These are phyloP conservation scores for Citrullus mucosospermus DNA, from an alignment of 306 rosid species.

Conservation along the genomic window DNA sequence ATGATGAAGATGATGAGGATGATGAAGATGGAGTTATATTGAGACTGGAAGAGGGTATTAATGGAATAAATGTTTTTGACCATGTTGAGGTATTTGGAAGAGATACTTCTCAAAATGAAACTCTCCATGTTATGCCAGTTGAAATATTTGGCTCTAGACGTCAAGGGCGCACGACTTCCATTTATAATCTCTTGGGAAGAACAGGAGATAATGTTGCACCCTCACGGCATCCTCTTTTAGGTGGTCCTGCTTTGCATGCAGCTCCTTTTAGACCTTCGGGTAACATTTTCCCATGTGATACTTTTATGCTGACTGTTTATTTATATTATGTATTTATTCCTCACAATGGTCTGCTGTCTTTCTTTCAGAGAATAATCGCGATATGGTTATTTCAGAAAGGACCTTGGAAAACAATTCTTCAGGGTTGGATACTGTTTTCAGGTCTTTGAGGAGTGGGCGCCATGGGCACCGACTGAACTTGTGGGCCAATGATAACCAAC, in stretches of 20 bases:
- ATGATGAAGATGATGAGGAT: constrained; percentile 93
- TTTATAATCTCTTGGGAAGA: constrained; percentile 89
- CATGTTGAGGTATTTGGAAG: constrained; percentile 94
- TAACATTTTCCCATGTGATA: constrained; percentile 6
- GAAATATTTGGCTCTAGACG: constrained; percentile 97
- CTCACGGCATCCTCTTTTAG: constrained; percentile 79
- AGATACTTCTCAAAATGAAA: constrained; percentile 76
- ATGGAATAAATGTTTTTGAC: constrained; percentile 90
- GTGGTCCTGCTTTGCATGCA: constrained; percentile 55
- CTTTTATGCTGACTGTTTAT: not conserved
- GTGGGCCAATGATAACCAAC: constrained; percentile 76
- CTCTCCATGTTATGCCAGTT: constrained; percentile 91
- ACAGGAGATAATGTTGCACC: constrained; percentile 70
- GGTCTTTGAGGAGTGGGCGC: constrained; percentile 88
- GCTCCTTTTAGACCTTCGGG: constrained; percentile 53
- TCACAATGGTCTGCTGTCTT: not conserved
- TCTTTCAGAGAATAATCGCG: constrained; percentile 33
- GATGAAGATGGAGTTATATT: constrained; percentile 88
- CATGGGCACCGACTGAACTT: constrained; percentile 81
- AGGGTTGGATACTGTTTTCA: constrained; percentile 72
- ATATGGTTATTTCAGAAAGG: constrained; percentile 34
- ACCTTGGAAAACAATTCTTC: constrained; percentile 45
- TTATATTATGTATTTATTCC: not conserved
- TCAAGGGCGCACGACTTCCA: constrained; percentile 88
- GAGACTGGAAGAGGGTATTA: constrained; percentile 94